phyloP scores from a whole-genome alignment of 192 early-diverging fungal species.

The Gigaspora rosea region DNA sequence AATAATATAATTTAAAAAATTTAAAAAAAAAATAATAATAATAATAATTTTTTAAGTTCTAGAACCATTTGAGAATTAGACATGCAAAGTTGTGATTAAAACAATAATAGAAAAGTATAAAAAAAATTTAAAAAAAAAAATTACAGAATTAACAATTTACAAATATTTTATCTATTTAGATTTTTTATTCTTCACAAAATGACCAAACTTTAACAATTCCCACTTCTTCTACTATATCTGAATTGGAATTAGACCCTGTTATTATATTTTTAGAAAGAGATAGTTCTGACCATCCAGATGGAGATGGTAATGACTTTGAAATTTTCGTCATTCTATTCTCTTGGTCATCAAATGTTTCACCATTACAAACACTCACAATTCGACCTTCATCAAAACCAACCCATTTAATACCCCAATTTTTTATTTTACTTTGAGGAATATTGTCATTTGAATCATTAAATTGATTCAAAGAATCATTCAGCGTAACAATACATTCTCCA shows the following conservation, averaged over 20 bases:
- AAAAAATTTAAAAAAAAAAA: no score
- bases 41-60: no score
- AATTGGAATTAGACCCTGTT: neutral
- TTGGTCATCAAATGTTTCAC: neutral
- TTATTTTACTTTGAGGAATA: neutral
- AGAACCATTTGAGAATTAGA: no score
- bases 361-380: slow-evolving; percentile 19
- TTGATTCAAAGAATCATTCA: neutral
- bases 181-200: slow-evolving; percentile 15
- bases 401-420: slow-evolving; percentile 5
- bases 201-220: slow-evolving; percentile 29
- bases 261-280: neutral
- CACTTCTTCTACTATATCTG: neutral
- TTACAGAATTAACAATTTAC: no score
- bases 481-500: slow-evolving; percentile 21
- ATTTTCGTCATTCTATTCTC: neutral
- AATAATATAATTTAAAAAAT: no score
- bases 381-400: slow-evolving; percentile 24
- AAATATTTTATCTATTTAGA: no score
- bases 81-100: no score
- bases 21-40: no score
- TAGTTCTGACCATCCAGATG: slow-evolving; percentile 9
- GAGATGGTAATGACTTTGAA: neutral
- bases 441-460: neutral
- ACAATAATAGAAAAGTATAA: no score